Evolutionary conservation across 306 rosid species (phyloP).

Genomic region (Pyrus communis): DNA sequence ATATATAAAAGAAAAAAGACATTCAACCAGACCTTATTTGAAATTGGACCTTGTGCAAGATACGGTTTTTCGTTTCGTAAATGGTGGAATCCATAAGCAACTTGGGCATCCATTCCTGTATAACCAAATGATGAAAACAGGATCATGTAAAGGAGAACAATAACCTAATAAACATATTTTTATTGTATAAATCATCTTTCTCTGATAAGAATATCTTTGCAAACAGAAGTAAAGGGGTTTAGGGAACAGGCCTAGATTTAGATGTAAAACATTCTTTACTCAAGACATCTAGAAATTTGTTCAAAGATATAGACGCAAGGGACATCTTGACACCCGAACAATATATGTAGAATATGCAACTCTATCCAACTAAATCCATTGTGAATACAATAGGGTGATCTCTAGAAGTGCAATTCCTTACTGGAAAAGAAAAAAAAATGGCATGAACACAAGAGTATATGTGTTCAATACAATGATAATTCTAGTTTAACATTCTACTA

Average conservation of each 20-base stretch:
- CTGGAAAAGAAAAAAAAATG: not conserved
- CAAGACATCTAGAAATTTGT: not conserved
- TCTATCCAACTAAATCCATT: not conserved
- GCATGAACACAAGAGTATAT: not conserved
- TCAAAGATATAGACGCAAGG: not conserved
- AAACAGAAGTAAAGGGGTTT: not conserved
- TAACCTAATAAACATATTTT: not conserved
- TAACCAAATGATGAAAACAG: constrained; percentile 16
- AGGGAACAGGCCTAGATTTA: not conserved
- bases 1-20: constrained; percentile 7
- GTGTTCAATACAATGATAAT: not conserved
- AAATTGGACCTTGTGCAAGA: constrained; percentile 87
- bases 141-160: not conserved
- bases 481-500: not conserved
- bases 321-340: not conserved
- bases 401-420: not conserved
- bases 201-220: not conserved
- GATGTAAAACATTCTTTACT: not conserved
- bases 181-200: not conserved
- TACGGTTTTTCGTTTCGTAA: constrained; percentile 83
- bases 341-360: not conserved
- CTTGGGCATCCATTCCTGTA: constrained; percentile 98
- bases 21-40: constrained; percentile 67
- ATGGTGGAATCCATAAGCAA: constrained; percentile 95
- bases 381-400: not conserved